Conservation (phyloP, 2,329 filamentous ascomycete species). For the Fusarium oxysporum region DNA sequence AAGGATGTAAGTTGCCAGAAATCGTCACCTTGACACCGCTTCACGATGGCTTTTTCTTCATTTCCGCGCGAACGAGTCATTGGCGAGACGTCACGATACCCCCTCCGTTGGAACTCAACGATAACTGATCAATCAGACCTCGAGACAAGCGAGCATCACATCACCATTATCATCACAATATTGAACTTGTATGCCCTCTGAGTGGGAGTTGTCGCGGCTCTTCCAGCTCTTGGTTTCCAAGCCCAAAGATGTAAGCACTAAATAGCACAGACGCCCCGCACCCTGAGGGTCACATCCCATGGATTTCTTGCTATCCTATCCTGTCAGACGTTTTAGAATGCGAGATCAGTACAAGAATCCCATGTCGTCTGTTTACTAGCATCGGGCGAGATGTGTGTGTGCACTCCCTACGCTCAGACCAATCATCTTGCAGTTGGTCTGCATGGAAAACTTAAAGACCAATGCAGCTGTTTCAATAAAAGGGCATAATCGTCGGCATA, state of each 20-base stretch:
- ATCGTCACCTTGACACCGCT: conserved; percentile 6
- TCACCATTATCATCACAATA: background rate
- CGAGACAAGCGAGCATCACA: background rate
- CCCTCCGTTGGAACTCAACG: conserved; percentile 20
- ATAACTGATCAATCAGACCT: conserved; percentile 13
- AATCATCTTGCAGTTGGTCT: background rate
- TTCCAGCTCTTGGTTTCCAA: background rate
- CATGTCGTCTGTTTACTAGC: conserved; percentile 2
- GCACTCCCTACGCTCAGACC: background rate
- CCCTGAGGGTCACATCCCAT: conserved; percentile 25
- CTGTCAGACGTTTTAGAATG: conserved; percentile 8
- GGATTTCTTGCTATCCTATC: conserved; percentile 1
- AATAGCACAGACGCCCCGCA: conserved; percentile 19
- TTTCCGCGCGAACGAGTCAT: background rate
- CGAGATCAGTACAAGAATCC: conserved; percentile 23
- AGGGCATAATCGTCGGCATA: background rate
- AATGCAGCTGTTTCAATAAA: conserved; percentile 20
- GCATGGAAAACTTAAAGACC: background rate
- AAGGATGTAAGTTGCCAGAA: background rate
- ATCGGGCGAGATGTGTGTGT: background rate
- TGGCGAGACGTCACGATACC: conserved; percentile 15
- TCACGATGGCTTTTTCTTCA: background rate
- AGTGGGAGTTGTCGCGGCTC: conserved; percentile 16
- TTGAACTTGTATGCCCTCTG: background rate
- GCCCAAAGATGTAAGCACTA: conserved; percentile 32